Evolutionary conservation across 176 grass and related monocot genomes (phyloP), one percentile per base, ranked within the genome.

Genomic region (Rhynchospora pubera): DNA sequence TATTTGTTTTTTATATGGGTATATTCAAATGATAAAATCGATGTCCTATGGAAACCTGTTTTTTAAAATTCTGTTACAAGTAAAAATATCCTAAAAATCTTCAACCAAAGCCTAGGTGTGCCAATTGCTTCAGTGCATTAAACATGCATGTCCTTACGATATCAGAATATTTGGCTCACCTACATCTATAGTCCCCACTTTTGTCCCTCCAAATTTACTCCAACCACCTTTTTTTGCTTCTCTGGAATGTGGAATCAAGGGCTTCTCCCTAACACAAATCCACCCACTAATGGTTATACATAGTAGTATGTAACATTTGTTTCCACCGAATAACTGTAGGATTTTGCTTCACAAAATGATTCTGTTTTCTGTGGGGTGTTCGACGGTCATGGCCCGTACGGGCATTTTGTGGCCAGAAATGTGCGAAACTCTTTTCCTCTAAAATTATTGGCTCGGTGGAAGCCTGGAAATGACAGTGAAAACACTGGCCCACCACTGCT

Each of bases 361-460:
- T 90, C 90, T 44, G 44, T 89, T 34, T 97, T 94, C 85, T 97
- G 94, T 86, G 94, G 94, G 73, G 91, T 97, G 83, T 97, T 97
- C 82, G 94, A 97, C 32, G 94, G 94, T 18, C 94, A 97, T 68
- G 94, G 94, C 43, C 94, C 94, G 78, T 87, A 91, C 84, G 94
- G 94, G 43, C 94, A 97, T 92, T 82, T 94, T 9, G 85, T 97
- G 9, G 91, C 94, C 10, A 85, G 86, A 62, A 97, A 89, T 87
- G 91, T 97, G 70, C 90, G 94, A 86, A 90, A 97, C 65, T 87
- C 59, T 85, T 91, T 94, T 22, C 94, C 94, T 87, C 76, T 42
- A 1, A 97, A 94, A 69, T 69, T 97, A 42, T 78, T 80, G 79
- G 79, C 87, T 74, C 65, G 34, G 21, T 89, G 87, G 77, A 88